Evolutionary conservation across 106 monocot genomes (phyloP).

Genomic region (Cymbidium sinense): DNA sequence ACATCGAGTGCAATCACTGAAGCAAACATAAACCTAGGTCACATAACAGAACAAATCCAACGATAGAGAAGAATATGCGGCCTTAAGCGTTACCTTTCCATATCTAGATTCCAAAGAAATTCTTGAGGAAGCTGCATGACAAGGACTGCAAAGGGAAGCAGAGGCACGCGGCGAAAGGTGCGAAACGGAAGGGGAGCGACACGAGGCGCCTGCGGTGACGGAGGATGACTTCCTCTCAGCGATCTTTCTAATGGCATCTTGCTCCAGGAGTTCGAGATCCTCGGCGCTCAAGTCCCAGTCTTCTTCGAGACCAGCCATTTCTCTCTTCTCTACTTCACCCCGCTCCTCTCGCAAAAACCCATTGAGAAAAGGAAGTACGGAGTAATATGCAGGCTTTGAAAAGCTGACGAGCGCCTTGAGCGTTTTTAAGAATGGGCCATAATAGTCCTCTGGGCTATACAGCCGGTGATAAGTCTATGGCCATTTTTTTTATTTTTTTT

Average conservation of each 20-base stretch:
- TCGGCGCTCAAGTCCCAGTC: conserved; percentile 85
- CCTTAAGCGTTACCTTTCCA: conserved; percentile 16
- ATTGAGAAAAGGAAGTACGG: too few species aligned
- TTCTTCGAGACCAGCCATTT: conserved; percentile 25
- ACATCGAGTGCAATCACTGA: background rate
- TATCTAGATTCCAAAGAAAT: conserved; percentile 14
- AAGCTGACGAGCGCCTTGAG: too few species aligned
- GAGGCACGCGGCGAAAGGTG: conserved; percentile 10
- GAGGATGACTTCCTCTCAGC: conserved; percentile 41
- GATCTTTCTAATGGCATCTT: conserved; percentile 70
- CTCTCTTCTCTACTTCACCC: background rate
- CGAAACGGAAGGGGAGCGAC: background rate
- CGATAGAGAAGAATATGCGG: background rate
- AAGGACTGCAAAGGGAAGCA: background rate
- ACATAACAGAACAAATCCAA: background rate
- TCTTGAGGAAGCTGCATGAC: conserved; percentile 1
- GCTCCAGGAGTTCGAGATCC: conserved; percentile 68
- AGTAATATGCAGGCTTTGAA: too few species aligned
- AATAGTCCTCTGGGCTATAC: too few species aligned
- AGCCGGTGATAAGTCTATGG: too few species aligned
- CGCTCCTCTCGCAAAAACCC: too few species aligned
- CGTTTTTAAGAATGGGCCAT: too few species aligned
- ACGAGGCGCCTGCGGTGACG: conserved; percentile 3
- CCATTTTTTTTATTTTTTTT: too few species aligned
- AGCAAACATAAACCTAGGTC: background rate